These are phyloP conservation scores for Colletotrichum sp. DNA, from an alignment of 2,329 filamentous ascomycete species.

Conservation along the genomic window DNA sequence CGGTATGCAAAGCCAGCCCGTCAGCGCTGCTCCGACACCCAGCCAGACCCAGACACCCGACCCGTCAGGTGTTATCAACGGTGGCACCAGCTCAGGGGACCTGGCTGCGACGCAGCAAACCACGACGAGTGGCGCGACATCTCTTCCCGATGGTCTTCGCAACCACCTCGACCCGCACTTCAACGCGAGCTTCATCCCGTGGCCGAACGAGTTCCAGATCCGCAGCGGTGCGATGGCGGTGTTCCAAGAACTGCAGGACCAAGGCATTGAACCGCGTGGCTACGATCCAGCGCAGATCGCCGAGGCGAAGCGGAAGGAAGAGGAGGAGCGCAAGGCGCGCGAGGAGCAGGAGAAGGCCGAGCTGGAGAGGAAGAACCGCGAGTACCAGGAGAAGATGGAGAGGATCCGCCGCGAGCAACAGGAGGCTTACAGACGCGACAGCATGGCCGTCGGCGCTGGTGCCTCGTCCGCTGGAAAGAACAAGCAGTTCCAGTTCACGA, in stretches of 20 bases:
- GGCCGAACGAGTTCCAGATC: constrained; percentile 76
- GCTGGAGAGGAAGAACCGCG: constrained; percentile 48
- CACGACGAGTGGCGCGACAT: constrained; percentile 35
- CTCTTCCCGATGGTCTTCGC: constrained; percentile 53
- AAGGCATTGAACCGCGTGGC: constrained; percentile 65
- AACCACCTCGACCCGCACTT: constrained; percentile 61
- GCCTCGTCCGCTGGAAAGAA: constrained; percentile 38
- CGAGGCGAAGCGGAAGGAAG: constrained; percentile 54
- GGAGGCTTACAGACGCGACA: constrained; percentile 33
- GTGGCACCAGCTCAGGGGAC: constrained; percentile 26
- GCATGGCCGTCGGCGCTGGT: constrained; percentile 22
- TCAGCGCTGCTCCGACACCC: constrained; percentile 28
- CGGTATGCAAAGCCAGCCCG: constrained; percentile 20
- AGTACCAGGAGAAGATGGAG: constrained; percentile 44
- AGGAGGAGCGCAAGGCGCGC: constrained; percentile 45
- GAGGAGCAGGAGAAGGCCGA: constrained; percentile 45
- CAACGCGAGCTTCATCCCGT: constrained; percentile 72
- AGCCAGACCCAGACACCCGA: constrained; percentile 23
- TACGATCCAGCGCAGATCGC: constrained; percentile 64
- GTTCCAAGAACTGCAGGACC: constrained; percentile 66
- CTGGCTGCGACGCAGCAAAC: constrained; percentile 36
- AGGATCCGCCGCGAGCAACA: constrained; percentile 44
- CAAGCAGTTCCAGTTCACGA: constrained; percentile 63
- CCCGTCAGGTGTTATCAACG: constrained; percentile 16
- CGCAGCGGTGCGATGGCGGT: constrained; percentile 70